These are phyloP conservation scores for Durusdinium trenchii DNA, from an alignment of 73 alveolate species.

Conservation along the genomic window DNA sequence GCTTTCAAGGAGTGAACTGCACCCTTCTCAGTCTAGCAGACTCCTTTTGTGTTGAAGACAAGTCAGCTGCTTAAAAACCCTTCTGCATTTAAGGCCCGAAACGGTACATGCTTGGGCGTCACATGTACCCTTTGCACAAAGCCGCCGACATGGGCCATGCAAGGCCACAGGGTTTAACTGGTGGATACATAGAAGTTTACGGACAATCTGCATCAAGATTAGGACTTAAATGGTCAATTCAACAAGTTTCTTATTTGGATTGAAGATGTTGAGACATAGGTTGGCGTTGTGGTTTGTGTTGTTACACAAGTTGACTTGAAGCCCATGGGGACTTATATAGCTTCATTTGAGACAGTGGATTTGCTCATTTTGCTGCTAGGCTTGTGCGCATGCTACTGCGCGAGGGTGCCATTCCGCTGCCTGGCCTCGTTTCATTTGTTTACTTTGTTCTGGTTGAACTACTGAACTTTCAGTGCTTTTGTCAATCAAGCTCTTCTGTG, in stretches of 20 bases:
- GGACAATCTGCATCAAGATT: neutral
- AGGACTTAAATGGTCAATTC: no score
- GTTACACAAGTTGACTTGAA: no score
- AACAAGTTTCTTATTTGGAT: no score
- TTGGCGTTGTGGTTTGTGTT: no score
- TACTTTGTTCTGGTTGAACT: neutral
- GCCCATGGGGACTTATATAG: no score
- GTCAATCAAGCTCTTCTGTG: neutral
- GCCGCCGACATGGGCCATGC: conserved; percentile 51
- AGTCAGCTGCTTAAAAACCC: neutral
- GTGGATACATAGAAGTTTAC: neutral
- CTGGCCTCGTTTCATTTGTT: neutral
- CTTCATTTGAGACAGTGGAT: no score
- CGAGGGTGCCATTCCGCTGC: conserved; percentile 62
- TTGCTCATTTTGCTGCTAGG: no score
- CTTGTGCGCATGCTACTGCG: conserved; percentile 74
- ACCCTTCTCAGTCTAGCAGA: neutral
- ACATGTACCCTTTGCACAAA: conserved; percentile 36
- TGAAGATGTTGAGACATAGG: no score
- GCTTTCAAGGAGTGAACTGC: conserved; percentile 45
- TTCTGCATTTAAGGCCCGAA: neutral
- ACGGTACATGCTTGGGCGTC: conserved; percentile 26
- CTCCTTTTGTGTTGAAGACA: neutral
- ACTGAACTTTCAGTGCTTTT: neutral
- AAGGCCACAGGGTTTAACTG: neutral